Evolutionary conservation across 148 eudicot species (phyloP), one percentile per base, ranked within the genome.

Genomic region (Arbutus unedo): DNA sequence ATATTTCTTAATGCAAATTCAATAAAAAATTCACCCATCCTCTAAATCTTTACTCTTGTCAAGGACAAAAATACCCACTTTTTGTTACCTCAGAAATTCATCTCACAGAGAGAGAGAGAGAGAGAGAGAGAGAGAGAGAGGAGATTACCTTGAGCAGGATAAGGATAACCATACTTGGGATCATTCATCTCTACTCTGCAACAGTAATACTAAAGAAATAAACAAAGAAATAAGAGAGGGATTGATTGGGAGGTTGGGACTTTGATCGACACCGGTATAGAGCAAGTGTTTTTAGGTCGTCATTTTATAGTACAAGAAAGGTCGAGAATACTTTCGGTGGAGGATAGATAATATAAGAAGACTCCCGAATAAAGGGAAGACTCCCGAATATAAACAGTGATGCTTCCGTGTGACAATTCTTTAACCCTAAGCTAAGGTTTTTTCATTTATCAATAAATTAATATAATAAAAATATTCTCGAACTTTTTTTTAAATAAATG

Each of bases 61-160:
- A 5, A 5, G 5, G 6, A 49, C 10, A 49, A 49, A 49, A 5
- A 49, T 49, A 49, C 53, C 53, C 53, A 49, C 53, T 49, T 49
- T 49, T 49, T 49, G 53, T 49, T 5, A 9, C 53, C 7, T 49
- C 53, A 8, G 9, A 49, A 49, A 50, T 8, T 7, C 8, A 50
- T 4, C 51, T 3, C 51, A 31, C 51, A 10, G 38, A 60, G 67
- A 44, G 50, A 57, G 54, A 79, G 72, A 64, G 73, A 80, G 56
- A 48, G 19, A 49, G 60, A 67, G 74, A 66, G 31, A 18, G 54
- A 67, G 71, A 13, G 25, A 21, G 51, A 18, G 31, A 25, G 25
- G 82, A 10, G 14, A 54, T 73, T 84, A 89, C 91, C 89, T 87
- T 89, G 91, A 81, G 89, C 81, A 64, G 89, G 89, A 73, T 89